phyloP scores from a whole-genome alignment of 441 rosid genomes.

The Croton laevigatus region DNA sequence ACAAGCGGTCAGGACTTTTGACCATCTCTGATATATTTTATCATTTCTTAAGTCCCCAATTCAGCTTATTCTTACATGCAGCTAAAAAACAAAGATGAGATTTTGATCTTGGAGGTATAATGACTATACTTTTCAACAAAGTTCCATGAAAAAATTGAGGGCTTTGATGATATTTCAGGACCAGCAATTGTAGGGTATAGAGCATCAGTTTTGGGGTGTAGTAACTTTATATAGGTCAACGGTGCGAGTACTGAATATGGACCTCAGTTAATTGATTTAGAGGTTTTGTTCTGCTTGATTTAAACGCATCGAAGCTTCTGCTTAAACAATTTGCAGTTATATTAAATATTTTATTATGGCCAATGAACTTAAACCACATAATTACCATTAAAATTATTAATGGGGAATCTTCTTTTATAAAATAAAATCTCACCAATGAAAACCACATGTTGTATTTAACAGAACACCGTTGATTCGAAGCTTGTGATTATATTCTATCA shows the following conservation, averaged over 20 bases:
- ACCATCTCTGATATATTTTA: background rate
- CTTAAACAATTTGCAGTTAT: background rate
- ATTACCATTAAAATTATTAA: too few species aligned
- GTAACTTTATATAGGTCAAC: too few species aligned
- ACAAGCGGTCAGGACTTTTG: background rate
- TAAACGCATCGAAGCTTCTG: slow-evolving; percentile 13
- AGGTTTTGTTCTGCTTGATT: slow-evolving; percentile 5
- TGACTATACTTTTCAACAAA: too few species aligned
- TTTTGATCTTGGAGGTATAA: background rate
- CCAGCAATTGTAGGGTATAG: background rate
- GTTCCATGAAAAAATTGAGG: background rate
- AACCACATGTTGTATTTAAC: too few species aligned
- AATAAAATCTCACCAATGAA: too few species aligned
- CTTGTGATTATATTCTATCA: too few species aligned
- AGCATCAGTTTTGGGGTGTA: too few species aligned
- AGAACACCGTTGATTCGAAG: too few species aligned
- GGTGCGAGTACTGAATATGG: too few species aligned
- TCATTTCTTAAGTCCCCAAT: background rate
- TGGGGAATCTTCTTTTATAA: too few species aligned
- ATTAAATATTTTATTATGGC: background rate
- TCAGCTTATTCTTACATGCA: background rate
- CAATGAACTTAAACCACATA: background rate
- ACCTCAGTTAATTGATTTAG: background rate
- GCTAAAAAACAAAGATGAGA: background rate
- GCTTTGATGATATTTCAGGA: background rate